phyloP scores from a whole-genome alignment of 345 rosid species.

The Acer saccharum region DNA sequence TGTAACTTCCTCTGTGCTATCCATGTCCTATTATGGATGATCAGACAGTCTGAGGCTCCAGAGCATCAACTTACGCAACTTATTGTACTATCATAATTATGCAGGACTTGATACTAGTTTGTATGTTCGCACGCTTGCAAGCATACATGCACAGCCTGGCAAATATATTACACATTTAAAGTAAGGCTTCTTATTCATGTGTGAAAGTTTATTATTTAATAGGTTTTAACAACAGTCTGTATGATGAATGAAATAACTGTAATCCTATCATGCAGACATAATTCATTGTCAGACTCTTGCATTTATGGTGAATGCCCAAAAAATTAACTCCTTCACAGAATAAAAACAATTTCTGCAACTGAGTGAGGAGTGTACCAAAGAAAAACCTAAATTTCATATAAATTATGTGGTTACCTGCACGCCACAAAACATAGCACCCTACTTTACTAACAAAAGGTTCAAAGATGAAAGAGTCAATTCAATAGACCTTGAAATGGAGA shows the following conservation, averaged over 20 bases:
- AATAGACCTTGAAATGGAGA: slow-evolving; percentile 40
- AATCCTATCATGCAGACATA: not conserved
- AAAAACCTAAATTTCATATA: not conserved
- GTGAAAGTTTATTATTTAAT: not conserved
- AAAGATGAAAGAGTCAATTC: not conserved
- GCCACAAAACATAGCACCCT: not conserved
- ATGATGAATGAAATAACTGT: not conserved
- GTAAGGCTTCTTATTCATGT: not conserved
- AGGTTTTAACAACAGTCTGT: not conserved
- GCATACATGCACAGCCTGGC: not conserved
- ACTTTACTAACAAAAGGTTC: not conserved
- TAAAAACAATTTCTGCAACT: slow-evolving; percentile 11
- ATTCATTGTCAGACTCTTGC: not conserved
- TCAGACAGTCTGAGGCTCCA: not conserved
- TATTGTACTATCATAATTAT: not conserved
- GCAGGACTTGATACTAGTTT: not conserved
- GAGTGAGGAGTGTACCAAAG: not conserved
- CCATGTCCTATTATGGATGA: not conserved
- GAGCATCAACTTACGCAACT: not conserved
- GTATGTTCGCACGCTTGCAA: no score
- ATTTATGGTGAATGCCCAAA: not conserved
- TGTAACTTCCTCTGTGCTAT: not conserved
- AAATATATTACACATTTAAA: not conserved
- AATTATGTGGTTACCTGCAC: not conserved
- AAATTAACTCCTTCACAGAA: not conserved